Evolutionary conservation across 257 asterid genomes (phyloP), one percentile per base, ranked within the genome.

Genomic region (Henckelia pumila): DNA sequence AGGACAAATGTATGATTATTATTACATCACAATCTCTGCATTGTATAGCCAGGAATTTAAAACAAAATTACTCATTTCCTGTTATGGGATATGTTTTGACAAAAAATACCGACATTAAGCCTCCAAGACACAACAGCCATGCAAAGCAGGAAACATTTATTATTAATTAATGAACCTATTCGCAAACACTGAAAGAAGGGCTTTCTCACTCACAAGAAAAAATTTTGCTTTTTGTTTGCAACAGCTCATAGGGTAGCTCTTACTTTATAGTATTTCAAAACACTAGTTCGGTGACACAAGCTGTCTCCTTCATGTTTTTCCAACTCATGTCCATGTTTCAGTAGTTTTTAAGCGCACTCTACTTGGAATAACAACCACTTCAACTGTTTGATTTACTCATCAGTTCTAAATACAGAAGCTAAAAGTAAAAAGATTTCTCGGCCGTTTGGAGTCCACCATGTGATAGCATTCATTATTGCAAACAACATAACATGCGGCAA

Each of bases 401-500:
- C 16, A 14, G 55, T 47, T 47, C 21, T 40, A 3, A 47, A 47
- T 47, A 47, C 53, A 17, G 20, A 47, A 14, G 20, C 2, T 5
- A 47, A 47, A 69, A 70, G 20, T 61, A 44, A 63, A 70, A 73
- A 26, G 32, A 61, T 29, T 13, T 6, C 28, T 25, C 24, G 23
- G 30, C 50, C 62, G 24, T 61, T 67, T 69, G 57, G 71, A 56
- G 29, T 64, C 58, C 59, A 56, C 44, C 63, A 59, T 29, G 65
- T 59, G 52, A 40, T 64, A 17, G 7, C 52, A 44, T 50, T 55
- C 28, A 64, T 28, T 37, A 74, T 44, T 28, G 35, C 47, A 26
- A 35, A 33, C 29, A 29, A 67, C 64, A 30, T 35, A 53, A 64
- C 69, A 75, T 55, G 17, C 59, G 26, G 37, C 22, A 44, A 57